Evolutionary conservation across 169 alveolate genomes (phyloP), one percentile per base, ranked within the genome.

Genomic region (Pseudocohnilembus persalinus): DNA sequence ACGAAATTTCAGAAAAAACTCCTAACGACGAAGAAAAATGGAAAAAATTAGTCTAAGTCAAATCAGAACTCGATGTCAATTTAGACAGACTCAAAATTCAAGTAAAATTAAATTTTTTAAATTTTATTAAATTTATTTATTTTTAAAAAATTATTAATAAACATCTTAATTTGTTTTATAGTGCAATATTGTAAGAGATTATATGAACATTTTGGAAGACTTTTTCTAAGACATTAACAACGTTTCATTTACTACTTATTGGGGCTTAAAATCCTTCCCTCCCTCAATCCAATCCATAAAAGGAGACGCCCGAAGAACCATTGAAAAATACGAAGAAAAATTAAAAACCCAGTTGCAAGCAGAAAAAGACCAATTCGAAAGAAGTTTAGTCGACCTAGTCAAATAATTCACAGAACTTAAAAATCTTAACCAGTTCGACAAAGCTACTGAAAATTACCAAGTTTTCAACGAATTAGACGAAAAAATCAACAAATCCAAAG

Each of bases 301-400:
- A 86, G 81, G 31, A 74, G 26, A 72, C 85, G 33, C 83, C 90
- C 1, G 87, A 91, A 34, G 94, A 90, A 29, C 93, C 94, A 30
- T 34, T 81, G 27, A 76, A 83, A 30, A 83, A 88, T 33, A 91
- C 91, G 93, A 92, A 77, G 88, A 77, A 35, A 85, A 75, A 26
- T 92, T 92, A 31, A 88, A 83, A 77, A 80, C 87, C 26, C 83
- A 87, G 28, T 80, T 92, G 29, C 93, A 90, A 28, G 33, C 31
- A 28, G 96, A 92, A 49, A 92, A 90, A 65, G 93, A 88, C 6
- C 72, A 92, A 1, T 92, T 92, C 78, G 72, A 74, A 32, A 88
- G 83, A n/a, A 74, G 63, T 29, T 74, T 92, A 16, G 82, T 81
- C 11, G 79, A 76, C 35, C 75, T 81, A 31, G 74, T 86, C 68